Evolutionary conservation across 148 eudicot species (phyloP), one percentile per base, ranked within the genome.

Genomic region (Simmondsia chinensis): DNA sequence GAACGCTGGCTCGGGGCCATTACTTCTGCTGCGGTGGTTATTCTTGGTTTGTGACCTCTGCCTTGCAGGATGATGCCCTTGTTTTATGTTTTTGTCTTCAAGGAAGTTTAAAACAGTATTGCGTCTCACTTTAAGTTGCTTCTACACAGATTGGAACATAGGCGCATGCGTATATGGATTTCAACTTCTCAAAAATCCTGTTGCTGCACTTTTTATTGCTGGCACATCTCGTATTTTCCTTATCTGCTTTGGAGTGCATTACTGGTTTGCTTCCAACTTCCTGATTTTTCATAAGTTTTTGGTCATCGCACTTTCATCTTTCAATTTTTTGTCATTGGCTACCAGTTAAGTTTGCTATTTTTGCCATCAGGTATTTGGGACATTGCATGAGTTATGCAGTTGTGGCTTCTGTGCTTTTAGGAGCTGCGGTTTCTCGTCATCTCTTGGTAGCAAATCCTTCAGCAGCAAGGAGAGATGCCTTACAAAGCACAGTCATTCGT

Each of bases 371-470:
- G 99, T 91, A 79, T 43, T 48, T 91, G 58, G 99, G 99, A 36
- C 99, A 91, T 62, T 91, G 95, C 71, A 70, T 86, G 18, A 85
- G 99, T 69, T 91, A 91, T 76, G 94, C 82, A 39, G 77, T 91
- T 52, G 86, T 91, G 59, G 99, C 95, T 38, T 82, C 99, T 44
- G 88, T 91, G 44, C 80, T 91, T 31, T 68, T 91, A 50, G 99
- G 99, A 52, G 95, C 99, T 48, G 99, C 95, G 63, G 94, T 82
- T 59, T 74, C 95, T 52, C 95, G 99, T 42, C 95, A 82, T 68
- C 74, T 85, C 32, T 71, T 75, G 52, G 87, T 80, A 41, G 72
- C 89, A 38, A 76, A 79, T 61, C 94, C 99, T 48, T 82, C 84
- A 48, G 86, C 89, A 56, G 99, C 95, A 17, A 80, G 99, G 66